Base-by-base conservation (phyloP, 345 rosid genomes). In the Dovyalis caffra region DNA sequence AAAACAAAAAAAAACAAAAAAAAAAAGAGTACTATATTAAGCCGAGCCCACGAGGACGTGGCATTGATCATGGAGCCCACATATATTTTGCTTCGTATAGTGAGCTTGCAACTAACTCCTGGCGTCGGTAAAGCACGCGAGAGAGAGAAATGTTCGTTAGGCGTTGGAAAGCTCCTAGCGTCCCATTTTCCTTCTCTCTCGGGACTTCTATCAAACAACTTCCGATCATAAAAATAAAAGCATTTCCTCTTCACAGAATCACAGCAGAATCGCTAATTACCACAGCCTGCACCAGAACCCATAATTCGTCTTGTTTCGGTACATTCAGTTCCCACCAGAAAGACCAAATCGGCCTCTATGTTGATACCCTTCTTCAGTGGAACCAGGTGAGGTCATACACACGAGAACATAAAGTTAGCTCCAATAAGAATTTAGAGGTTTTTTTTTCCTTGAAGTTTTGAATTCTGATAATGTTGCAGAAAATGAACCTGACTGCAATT, bases 401-500 rank as follows among this genome's bases (percentile, higher is more conserved):
- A 12, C 61, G 23, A 26, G 23, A 9, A 34, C 33, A 56, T 23
- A 15, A 20, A 33, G 12, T 64, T 49, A 31, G 25, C 23, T 64
- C 4, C 32, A 15, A 61, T n/a, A 18, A 49, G 56, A 49, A 18
- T 49, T 20, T 49, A 49, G 56, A 18, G 23, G 8, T 66, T 18
- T 64, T 16, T 23, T 14, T 49, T 18, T 45, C 7, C 58, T 34
- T 75, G 51, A 4, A 32, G 40, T 62, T 74, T 10, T 63, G 7
- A 32, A 47, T 64, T 73, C 23, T 23, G 32, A 47, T 12, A 51
- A 21, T 56, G 33, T 78, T 77, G 83, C 82, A 89, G 97, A 94
- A 80, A 76, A 89, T 90, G 96, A 94, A 94, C 68, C 92, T 94
- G 21, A 92, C 98, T 28, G 96, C 97, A 38, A 86, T 90, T 31